Conservation (phyloP, 2,329 filamentous ascomycete genomes). For the Apiospora kogelbergensis region DNA sequence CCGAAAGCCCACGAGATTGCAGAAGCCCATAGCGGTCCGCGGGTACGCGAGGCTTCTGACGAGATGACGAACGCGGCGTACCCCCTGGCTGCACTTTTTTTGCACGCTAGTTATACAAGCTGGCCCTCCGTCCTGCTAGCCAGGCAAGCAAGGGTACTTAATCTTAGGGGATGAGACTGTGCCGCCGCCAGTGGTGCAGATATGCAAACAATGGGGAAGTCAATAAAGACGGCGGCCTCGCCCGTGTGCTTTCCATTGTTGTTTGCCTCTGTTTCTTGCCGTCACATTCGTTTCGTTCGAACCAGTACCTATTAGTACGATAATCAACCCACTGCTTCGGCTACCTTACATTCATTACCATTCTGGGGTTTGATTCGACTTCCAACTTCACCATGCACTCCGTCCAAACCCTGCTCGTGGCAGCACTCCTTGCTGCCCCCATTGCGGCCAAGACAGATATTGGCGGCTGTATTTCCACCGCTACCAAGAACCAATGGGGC, state of each 20-base stretch:
- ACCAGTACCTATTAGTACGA: not conserved
- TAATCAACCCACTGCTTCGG: constrained; percentile 1
- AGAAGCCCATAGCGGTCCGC: not conserved
- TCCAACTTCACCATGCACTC: not conserved
- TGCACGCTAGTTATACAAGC: not conserved
- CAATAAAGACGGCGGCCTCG: not conserved
- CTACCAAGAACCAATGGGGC: constrained; percentile 34
- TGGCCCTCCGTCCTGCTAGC: too few relatives aligned
- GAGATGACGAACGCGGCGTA: constrained; percentile 1
- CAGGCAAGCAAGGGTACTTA: not conserved
- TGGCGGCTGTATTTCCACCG: constrained; percentile 42
- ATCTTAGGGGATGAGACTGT: not conserved
- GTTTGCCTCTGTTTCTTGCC: not conserved
- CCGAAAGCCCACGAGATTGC: too few relatives aligned
- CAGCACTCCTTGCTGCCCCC: constrained; percentile 31
- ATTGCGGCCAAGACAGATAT: constrained; percentile 46
- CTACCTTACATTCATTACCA: constrained; percentile 2
- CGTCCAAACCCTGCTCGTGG: constrained; percentile 12
- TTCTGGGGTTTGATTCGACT: not conserved
- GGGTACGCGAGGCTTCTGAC: not conserved
- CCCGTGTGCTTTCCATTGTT: not conserved
- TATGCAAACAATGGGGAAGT: not conserved
- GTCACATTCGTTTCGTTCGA: not conserved
- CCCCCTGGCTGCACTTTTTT: not conserved
- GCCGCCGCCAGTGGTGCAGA: not conserved